These are phyloP conservation scores for Metarhizium guizhouense DNA, from an alignment of 2,329 filamentous ascomycete species.

Conservation along the genomic window DNA sequence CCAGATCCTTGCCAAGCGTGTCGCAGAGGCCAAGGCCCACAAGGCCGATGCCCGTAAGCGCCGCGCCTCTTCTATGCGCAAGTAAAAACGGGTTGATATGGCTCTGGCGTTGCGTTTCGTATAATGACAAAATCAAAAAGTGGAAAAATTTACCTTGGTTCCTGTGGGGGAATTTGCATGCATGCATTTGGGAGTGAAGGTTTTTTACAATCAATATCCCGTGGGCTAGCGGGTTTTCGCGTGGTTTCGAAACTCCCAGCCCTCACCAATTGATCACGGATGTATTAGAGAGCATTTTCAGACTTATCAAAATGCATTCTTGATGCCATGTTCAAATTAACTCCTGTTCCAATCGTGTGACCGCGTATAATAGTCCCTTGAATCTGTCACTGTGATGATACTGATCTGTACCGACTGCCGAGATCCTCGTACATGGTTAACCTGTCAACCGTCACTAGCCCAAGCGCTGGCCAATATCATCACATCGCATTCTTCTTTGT, in stretches of 20 bases:
- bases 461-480: too few relatives aligned
- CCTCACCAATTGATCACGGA: constrained; percentile 16
- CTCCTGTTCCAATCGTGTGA: neutral
- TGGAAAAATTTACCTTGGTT: constrained; percentile 26
- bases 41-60: constrained; percentile 95
- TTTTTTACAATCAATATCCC: constrained; percentile 11
- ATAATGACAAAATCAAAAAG: constrained; percentile 21
- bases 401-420: too few relatives aligned
- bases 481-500: neutral
- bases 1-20: constrained; percentile 92
- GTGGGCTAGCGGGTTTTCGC: constrained; percentile 12
- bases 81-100: constrained; percentile 46
- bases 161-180: constrained; percentile 16
- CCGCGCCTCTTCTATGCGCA: constrained; percentile 89
- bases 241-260: constrained; percentile 14
- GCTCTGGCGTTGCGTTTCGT: constrained; percentile 18
- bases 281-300: constrained; percentile 30
- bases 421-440: too few relatives aligned
- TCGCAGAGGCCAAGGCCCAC: constrained; percentile 88
- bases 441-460: too few relatives aligned
- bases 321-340: constrained; percentile 9
- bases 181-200: constrained; percentile 26
- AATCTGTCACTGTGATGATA: too few relatives aligned
- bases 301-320: constrained; percentile 22
- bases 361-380: neutral